Evolutionary conservation across 2,329 filamentous ascomycete genomes (phyloP).

Genomic region (Pseudogymnoascus sp.): DNA sequence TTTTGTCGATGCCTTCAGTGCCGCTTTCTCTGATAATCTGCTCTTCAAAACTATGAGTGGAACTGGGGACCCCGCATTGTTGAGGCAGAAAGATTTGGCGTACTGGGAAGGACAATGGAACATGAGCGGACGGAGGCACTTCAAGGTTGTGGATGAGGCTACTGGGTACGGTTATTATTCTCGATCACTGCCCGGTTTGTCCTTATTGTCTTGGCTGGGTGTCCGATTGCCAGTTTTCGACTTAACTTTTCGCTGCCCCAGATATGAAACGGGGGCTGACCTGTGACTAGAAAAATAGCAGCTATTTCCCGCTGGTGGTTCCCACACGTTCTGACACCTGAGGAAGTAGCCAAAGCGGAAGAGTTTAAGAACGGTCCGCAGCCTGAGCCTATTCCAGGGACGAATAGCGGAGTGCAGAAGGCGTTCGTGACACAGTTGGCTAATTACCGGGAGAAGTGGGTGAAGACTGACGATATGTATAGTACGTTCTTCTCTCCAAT

Average conservation of each 20-base stretch:
- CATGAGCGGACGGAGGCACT: background rate
- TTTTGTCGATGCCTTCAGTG: background rate
- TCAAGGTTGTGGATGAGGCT: slow-evolving; percentile 1
- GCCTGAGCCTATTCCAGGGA: slow-evolving; percentile 26
- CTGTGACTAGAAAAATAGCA: slow-evolving; percentile 22
- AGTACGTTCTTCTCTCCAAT: background rate
- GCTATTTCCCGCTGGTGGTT: slow-evolving; percentile 31
- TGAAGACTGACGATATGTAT: slow-evolving; percentile 29
- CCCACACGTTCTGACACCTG: slow-evolving; percentile 25
- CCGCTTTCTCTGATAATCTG: slow-evolving; percentile 17
- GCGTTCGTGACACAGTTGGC: slow-evolving; percentile 27
- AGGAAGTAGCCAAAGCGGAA: slow-evolving; percentile 13
- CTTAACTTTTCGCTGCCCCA: background rate
- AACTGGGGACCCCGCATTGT: background rate
- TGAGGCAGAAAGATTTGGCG: background rate
- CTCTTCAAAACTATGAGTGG: background rate
- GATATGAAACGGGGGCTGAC: background rate
- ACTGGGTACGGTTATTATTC: slow-evolving; percentile 9
- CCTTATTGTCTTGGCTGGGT: slow-evolving; percentile 19
- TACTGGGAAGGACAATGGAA: background rate
- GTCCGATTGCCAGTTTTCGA: background rate
- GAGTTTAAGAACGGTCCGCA: slow-evolving; percentile 3
- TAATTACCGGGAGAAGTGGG: slow-evolving; percentile 25
- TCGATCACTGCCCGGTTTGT: slow-evolving; percentile 16
- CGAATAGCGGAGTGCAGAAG: slow-evolving; percentile 23